Base-by-base conservation (phyloP, 2,329 filamentous ascomycete species). In the Alternaria burnsii region DNA sequence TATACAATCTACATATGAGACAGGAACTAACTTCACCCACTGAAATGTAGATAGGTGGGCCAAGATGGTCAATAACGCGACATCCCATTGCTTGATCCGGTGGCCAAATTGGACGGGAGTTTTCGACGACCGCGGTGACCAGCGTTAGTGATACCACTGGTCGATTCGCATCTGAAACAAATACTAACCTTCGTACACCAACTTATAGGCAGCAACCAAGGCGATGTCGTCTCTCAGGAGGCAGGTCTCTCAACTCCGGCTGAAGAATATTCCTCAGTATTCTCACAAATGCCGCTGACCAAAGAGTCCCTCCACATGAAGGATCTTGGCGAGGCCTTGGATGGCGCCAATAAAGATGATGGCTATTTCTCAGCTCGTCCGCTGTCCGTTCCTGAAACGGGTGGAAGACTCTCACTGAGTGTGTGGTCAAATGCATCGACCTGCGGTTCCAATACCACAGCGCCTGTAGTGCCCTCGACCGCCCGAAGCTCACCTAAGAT, bases 391-490 rank as follows among this genome's bases (percentile, higher is more conserved):
- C 9, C 48, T 4, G 26, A 12, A 42, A 22, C 20, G 36, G n/a
- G 18, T 22, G 5, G 40, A 14, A 18, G 55, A 26, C 4, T 28
- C 28, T 30, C 34, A 47, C 5, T 55, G 28, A n/a, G 43, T 36
- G 8, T 24, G 28, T 40, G 55, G 7, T 67, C 61, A n/a, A 63
- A 66, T 16, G 22, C 52, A 14, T 62, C 69, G 5, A 62, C 60
- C 10, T 61, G 63, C 24, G 66, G 68, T 14, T 67, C 62, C 18
- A 58, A 62, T 1, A 44, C 57, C 3, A 58, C 62, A 3, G 61
- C 58, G 10, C 48, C 60, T 3, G 60, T 52, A 41, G 42, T 14
- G 5, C 41, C 46, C 10, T 43, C 58, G 8, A 95, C 38, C 11
- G 20, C 26, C 50, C 30, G 22, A 16, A 53, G 42, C 42, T 62